Percentiles rank a stretch among this genome's conserved stretches.
Evolutionary conservation across 441 rosid genomes (phyloP).

Genomic region (Syzygium malaccense): DNA sequence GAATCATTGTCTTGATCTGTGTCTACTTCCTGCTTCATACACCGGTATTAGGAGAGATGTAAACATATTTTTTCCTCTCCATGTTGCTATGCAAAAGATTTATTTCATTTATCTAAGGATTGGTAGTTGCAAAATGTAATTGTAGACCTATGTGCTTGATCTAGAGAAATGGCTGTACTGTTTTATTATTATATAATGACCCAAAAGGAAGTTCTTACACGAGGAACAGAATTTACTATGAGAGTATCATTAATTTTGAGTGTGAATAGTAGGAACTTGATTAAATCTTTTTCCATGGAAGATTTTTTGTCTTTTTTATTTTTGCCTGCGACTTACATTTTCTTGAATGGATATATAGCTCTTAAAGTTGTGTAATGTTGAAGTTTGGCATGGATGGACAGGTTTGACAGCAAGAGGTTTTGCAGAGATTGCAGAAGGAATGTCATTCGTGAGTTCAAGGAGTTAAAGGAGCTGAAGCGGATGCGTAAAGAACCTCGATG

Average conservation of each 20-base stretch:
- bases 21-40: not conserved
- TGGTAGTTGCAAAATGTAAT: not conserved
- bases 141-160: not conserved
- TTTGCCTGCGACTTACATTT: not conserved
- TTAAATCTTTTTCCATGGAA: not conserved
- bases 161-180: not conserved
- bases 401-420: constrained; percentile 98
- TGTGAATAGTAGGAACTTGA: not conserved
- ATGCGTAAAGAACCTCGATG: constrained; percentile 87
- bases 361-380: not conserved
- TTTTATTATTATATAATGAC: not conserved
- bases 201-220: not conserved
- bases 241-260: not conserved
- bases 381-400: constrained; percentile 24
- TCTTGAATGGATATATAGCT: not conserved
- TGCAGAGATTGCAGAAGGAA: constrained; percentile 97
- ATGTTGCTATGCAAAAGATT: not conserved
- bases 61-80: not conserved
- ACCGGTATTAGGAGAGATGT: not conserved
- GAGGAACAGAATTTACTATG: not conserved
- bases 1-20: not conserved
- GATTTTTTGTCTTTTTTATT: not conserved
- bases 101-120: not conserved
- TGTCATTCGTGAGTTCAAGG: constrained; percentile 95
- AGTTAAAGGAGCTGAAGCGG: constrained; percentile 90